Conservation (phyloP, 345 rosid species). For the Firmiana major region DNA sequence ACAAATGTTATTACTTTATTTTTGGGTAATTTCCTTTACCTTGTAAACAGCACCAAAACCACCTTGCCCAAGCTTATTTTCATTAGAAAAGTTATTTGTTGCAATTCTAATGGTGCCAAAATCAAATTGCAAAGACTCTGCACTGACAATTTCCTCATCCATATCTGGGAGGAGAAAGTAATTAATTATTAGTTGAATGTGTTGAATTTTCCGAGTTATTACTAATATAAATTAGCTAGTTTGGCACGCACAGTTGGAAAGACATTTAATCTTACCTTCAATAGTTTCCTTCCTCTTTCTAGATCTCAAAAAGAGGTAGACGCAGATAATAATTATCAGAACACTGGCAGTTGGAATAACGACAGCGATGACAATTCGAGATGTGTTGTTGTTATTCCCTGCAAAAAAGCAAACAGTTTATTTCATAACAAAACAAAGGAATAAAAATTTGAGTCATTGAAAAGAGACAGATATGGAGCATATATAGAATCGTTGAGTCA, state of each 20-base stretch:
- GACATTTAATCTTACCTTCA: slow-evolving; percentile 2
- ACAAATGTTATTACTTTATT: neutral
- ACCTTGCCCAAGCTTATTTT: slow-evolving; percentile 9
- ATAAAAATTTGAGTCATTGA: no score
- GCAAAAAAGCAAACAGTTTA: neutral
- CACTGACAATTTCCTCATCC: neutral
- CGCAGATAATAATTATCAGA: neutral
- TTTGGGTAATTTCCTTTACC: no score
- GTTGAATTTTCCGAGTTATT: neutral
- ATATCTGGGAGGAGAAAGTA: neutral
- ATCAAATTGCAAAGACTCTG: slow-evolving; percentile 1
- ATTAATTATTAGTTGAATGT: neutral
- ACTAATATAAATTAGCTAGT: neutral
- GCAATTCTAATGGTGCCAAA: neutral
- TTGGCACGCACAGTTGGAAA: neutral
- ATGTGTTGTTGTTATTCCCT: neutral
- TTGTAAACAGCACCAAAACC: slow-evolving; percentile 12
- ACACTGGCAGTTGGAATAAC: neutral
- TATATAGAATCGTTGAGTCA: neutral
- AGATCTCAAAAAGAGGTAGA: neutral
- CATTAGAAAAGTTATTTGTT: slow-evolving; percentile 4
- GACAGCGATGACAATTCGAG: slow-evolving; percentile 7
- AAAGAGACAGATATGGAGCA: no score
- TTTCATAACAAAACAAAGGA: neutral
- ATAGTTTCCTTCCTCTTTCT: neutral